These are phyloP conservation scores for Tympanopsis confertula DNA, from an alignment of 2,329 filamentous ascomycete species.

Conservation along the genomic window DNA sequence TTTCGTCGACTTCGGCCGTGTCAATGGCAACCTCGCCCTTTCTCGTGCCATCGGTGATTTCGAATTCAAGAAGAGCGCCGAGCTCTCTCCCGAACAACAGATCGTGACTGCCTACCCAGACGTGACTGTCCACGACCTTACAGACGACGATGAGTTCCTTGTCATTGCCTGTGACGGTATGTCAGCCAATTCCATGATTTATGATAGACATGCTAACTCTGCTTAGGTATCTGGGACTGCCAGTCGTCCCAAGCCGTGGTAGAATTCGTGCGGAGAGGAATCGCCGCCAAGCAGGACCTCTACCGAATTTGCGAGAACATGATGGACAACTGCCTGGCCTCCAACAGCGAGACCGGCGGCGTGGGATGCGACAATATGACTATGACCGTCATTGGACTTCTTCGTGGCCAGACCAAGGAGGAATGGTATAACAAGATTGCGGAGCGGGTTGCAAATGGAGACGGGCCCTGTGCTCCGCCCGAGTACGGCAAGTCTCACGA, in stretches of 20 bases:
- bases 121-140: conserved; percentile 80
- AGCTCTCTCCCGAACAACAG: conserved; percentile 93
- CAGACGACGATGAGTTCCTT: conserved; percentile 88
- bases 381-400: conserved; percentile 80
- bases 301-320: conserved; percentile 97
- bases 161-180: conserved; percentile 86
- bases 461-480: conserved; percentile 94
- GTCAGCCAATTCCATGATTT: conserved; percentile 18
- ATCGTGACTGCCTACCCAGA: conserved; percentile 97
- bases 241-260: conserved; percentile 95
- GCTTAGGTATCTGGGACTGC: conserved; percentile 93
- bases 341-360: conserved; percentile 93
- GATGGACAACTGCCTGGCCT: conserved; percentile 99
- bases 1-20: conserved; percentile 95
- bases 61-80: conserved; percentile 98
- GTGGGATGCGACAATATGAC: conserved; percentile 99
- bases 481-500: conserved; percentile 78
- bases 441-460: conserved; percentile 86
- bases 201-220: not conserved
- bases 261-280: conserved; percentile 91
- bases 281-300: conserved; percentile 90
- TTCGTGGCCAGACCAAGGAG: conserved; percentile 86
- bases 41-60: conserved; percentile 98
- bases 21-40: conserved; percentile 93
- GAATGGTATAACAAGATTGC: conserved; percentile 97